phyloP scores from a whole-genome alignment of 331 rosid genomes.

The Quercus tomentella region DNA sequence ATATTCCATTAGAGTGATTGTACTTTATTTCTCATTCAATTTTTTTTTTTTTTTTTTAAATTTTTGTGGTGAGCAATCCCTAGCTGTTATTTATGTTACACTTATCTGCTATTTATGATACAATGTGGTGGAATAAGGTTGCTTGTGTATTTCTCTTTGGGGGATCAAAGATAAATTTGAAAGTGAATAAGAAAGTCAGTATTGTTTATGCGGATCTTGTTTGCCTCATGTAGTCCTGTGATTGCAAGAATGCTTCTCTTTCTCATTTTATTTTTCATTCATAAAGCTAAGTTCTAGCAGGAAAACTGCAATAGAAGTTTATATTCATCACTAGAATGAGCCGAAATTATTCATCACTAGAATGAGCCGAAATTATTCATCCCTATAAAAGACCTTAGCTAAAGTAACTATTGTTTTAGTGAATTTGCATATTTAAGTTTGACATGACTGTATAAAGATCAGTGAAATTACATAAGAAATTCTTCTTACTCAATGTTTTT shows the following conservation, averaged over 20 bases:
- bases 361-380: not conserved
- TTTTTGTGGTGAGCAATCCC: no score
- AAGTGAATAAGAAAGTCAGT: not conserved
- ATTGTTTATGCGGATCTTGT: no score
- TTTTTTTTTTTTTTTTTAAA: accelerated
- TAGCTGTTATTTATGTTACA: no score
- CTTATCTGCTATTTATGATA: no score
- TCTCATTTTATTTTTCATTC: not conserved
- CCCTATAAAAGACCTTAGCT: not conserved
- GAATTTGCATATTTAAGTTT: not conserved
- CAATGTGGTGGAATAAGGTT: not conserved
- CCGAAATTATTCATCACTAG: not conserved
- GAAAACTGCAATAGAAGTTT: not conserved
- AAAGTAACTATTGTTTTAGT: not conserved
- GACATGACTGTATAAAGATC: not conserved
- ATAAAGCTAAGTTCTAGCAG: not conserved
- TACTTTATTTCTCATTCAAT: no score
- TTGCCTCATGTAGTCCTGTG: no score
- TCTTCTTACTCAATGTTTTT: not conserved
- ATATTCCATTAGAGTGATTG: not conserved
- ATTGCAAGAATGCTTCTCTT: not conserved
- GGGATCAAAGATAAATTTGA: not conserved
- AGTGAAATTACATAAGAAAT: not conserved
- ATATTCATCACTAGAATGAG: not conserved
- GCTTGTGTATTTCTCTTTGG: not conserved